phyloP scores from a whole-genome alignment of 306 rosid genomes.

The Mimosa pudica region DNA sequence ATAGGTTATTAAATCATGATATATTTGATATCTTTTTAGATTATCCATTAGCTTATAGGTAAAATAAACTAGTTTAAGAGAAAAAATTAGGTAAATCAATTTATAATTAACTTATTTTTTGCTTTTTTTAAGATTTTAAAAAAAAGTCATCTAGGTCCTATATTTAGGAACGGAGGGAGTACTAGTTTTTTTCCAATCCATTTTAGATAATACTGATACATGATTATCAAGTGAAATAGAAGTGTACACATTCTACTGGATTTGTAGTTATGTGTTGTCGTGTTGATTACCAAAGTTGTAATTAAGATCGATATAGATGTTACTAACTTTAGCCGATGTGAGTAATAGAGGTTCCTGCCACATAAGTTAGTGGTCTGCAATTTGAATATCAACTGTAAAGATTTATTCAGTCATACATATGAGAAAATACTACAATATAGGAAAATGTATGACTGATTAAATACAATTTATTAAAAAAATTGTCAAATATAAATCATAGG shows the following conservation, averaged over 20 bases:
- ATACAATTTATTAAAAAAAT: neutral
- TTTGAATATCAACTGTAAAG: no score
- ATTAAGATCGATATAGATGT: neutral
- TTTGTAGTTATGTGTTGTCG: no score
- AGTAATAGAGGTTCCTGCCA: fast-evolving
- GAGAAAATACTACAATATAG: neutral
- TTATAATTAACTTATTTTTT: no score
- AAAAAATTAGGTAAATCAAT: no score
- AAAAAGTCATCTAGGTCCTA: no score
- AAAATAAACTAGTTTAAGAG: no score
- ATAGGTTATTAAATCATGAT: no score
- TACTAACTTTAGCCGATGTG: fast-evolving
- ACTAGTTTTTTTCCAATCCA: neutral
- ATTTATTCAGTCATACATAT: neutral
- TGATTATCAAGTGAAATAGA: neutral
- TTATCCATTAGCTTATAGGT: no score
- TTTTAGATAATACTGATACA: neutral
- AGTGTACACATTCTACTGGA: neutral
- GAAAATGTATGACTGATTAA: neutral
- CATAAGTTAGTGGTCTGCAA: neutral
- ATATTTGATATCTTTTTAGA: no score
- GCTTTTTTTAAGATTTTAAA: no score
- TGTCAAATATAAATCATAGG: neutral
- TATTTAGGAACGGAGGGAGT: no score
- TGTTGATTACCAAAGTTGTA: neutral